Base-by-base conservation (phyloP, 345 rosid species). In the Aethionema arabicum region DNA sequence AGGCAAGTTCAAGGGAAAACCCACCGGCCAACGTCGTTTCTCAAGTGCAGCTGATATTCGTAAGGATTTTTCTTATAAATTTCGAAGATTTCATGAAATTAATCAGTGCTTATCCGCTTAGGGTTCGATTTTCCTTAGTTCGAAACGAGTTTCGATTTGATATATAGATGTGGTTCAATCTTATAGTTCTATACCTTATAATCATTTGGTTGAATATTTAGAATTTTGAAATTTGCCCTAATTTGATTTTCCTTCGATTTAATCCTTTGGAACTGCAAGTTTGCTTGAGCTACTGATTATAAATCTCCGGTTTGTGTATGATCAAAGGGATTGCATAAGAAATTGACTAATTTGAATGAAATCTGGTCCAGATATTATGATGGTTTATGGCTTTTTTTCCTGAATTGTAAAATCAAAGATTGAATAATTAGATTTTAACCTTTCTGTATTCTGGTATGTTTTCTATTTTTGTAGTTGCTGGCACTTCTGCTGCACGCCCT, bases 1-100 rank as follows among this genome's bases (percentile, higher is more conserved):
- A 77, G 91, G 87, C 59, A 85, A 82, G 75, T 85, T 80, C 72
- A 85, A 85, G 82, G 91, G 85, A 30, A 85, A 85, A 65, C 91
- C 87, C 35, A 85, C 91, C 30, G 87, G 91, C 62, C 85, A 77
- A 57, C 87, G 85, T 76, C 82, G 74, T 38, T 85, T 85, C 84
- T 82, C 91, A 11, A 77, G 85, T 11, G 85, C 81, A 21, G 87
- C 84, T 78, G 87, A 85, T 57, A 65, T 85, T 29, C 77, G 90
- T 82, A 76, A 41, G 72, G 42, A 1, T 12, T 72, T 27, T 42
- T 9, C 27, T 2, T 21, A 21, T 21, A 1, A 21, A 21, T 2
- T 5, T 37, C 13, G 15, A n/a, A n/a, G n/a, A n/a, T 8, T 51
- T 37, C 6, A 7, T 42, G 61, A 21, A 21, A 21, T 21, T 21